Conservation (phyloP, 2,329 filamentous ascomycete species). For the Aspergillus aculeatus region DNA sequence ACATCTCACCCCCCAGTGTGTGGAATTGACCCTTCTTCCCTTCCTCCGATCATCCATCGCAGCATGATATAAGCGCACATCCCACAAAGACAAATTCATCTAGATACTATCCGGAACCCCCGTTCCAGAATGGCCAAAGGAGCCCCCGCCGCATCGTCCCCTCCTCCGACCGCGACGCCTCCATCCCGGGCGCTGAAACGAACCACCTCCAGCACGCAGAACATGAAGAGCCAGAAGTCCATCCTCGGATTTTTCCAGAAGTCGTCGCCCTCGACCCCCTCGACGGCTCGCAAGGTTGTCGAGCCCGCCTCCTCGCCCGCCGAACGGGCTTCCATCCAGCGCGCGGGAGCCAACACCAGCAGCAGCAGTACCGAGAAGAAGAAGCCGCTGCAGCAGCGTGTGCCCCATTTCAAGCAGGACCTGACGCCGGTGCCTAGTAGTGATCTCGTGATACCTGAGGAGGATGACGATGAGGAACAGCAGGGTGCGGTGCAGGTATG, state of each 20-base stretch:
- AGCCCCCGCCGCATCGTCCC: slow-evolving; percentile 35
- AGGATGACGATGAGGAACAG: slow-evolving; percentile 52
- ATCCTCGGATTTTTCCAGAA: slow-evolving; percentile 79
- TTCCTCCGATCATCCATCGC: background rate
- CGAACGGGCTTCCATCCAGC: slow-evolving; percentile 33
- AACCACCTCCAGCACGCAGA: slow-evolving; percentile 42
- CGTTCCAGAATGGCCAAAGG: slow-evolving; percentile 39
- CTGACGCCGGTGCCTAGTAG: slow-evolving; percentile 79
- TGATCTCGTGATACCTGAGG: slow-evolving; percentile 66
- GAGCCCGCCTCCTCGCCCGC: slow-evolving; percentile 40
- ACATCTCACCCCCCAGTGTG: background rate
- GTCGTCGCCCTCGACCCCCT: slow-evolving; percentile 48
- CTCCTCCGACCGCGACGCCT: slow-evolving; percentile 35
- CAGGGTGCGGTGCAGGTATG: slow-evolving; percentile 40
- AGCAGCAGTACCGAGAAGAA: slow-evolving; percentile 50
- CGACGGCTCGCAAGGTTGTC: slow-evolving; percentile 22
- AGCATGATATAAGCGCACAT: slow-evolving; percentile 2
- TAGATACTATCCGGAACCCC: background rate
- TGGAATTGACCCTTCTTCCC: background rate
- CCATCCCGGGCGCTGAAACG: slow-evolving; percentile 39
- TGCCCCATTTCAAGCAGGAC: slow-evolving; percentile 45
- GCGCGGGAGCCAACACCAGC: slow-evolving; percentile 34
- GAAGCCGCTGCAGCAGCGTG: slow-evolving; percentile 25
- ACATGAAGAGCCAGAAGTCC: slow-evolving; percentile 64
- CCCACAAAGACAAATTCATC: background rate